Base-by-base conservation (phyloP, 2,329 filamentous ascomycete genomes). In the Huntiella abstrusa region DNA sequence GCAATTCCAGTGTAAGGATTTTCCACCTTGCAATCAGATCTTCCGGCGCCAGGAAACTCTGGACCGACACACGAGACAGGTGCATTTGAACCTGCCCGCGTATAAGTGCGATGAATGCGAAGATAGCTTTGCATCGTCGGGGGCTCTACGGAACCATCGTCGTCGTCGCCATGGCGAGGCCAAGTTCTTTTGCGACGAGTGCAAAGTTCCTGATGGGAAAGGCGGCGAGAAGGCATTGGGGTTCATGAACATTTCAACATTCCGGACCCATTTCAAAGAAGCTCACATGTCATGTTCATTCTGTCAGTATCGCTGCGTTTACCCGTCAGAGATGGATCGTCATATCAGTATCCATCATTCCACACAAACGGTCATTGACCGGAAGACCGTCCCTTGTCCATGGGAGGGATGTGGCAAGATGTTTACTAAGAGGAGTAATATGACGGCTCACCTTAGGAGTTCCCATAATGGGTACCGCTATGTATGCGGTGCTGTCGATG, bases 21-120 rank as follows among this genome's bases (percentile, higher is more conserved):
- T 75, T 53, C 69, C 72, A 1, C 74, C 71, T 1, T 94, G 86
- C 61, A 71, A 73, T 13, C 73, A 84, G 61, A 76, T 75, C 15
- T 96, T 95, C 60, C 75, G 88, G 51, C 95, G 94, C 61, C 80
- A 85, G 58, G 77, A 85, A 53, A 92, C 86, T 0, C 69, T 95
- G 12, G 77, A 87, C 58, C 78, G 82, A 44, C 88, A 96, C 58
- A 73, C 94, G 52, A 75, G 79, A 46, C 73, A 75, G 7, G 79
- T 77, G 10, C 88, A 96, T 59, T 64, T 88, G 35, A 67, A 78
- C 22, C 62, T 80, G 49, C 75, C 79, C 40, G 76, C 83, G 0
- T 93, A 77, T 55, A 68, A 69, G 4, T 96, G 88, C 59, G 65
- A 67, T 1, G 67, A 79, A 48, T 95, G 88, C 55, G 61, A 64